Evolutionary conservation across 768 basidiomycete genomes (phyloP), one percentile per base, ranked within the genome.

Genomic region (Suillus spraguei): DNA sequence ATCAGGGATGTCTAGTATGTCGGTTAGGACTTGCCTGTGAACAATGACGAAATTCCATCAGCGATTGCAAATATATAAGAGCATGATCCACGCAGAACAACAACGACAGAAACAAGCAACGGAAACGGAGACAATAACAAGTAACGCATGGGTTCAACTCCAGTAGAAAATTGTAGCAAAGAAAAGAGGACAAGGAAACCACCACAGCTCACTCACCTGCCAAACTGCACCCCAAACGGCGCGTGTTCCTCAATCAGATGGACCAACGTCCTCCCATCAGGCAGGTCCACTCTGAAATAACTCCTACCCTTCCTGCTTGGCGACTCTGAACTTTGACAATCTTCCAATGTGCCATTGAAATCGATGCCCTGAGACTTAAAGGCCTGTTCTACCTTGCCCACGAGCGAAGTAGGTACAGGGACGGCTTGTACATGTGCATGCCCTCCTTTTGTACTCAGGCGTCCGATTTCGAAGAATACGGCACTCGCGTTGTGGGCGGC

Each of bases 351-450:
- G 24, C 80, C 82, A 39, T 89, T 88, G 74, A 95, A 95, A 63
- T 88, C 86, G 54, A 95, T 83, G 4, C 90, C 90, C 46, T 81
- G 74, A 33, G 80, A 73, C 49, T 81, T 80, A 74, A 99, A 98
- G 13, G 87, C 82, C 13, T 83, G 78, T 72, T 90, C 90, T 13
- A 97, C 84, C 63, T 84, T 80, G 55, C 84, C 80, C 66, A 86
- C 77, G 44, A 92, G 73, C 47, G 80, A 80, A n/a, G 76, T 65
- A 0, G 95, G 94, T 7, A 96, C 75, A 32, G 95, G 93, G 1
- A 94, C 84, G 41, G 84, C 88, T 73, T 99, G 97, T 9, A 97
- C 81, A 76, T 99, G 97, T 16, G 95, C 95, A 71, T 99, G 97
- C 0, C 95, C 97, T 11, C 95, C 96, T 76, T 91, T 92, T 3